Conservation (phyloP, 768 basidiomycete genomes). For the Russula griseocarnosa region DNA sequence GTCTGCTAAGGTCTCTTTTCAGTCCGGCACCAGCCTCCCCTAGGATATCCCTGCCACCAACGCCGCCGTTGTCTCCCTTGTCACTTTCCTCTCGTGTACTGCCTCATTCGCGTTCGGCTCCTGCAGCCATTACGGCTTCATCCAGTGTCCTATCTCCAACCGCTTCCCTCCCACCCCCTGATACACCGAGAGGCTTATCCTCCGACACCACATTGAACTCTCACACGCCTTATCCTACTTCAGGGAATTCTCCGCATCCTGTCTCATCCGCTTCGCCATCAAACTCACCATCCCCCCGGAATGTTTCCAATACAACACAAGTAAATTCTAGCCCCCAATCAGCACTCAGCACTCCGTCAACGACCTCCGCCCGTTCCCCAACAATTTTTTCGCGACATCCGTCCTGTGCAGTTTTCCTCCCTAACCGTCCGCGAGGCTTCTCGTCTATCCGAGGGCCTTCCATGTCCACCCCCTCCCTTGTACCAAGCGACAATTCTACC, state of each 20-base stretch:
- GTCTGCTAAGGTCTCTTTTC: slow-evolving; percentile 54
- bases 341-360: slow-evolving; percentile 22
- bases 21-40: slow-evolving; percentile 40
- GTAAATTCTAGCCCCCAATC: slow-evolving; percentile 20
- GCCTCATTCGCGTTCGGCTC: slow-evolving; percentile 42
- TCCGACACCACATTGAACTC: slow-evolving; percentile 32
- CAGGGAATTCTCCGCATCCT: slow-evolving; percentile 17
- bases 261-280: slow-evolving; percentile 15
- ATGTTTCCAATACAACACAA: slow-evolving; percentile 17
- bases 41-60: slow-evolving; percentile 32
- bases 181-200: slow-evolving; percentile 28
- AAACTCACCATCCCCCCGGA: slow-evolving; percentile 26
- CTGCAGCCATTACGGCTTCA: slow-evolving; percentile 38
- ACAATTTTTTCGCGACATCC: slow-evolving; percentile 25
- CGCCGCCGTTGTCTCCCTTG: slow-evolving; percentile 30
- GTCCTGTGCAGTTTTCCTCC: slow-evolving; percentile 21
- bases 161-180: slow-evolving; percentile 22
- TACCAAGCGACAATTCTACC: slow-evolving; percentile 36
- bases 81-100: slow-evolving; percentile 31
- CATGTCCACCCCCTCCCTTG: slow-evolving; percentile 37
- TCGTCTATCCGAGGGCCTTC: slow-evolving; percentile 46
- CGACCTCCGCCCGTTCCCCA: slow-evolving; percentile 13
- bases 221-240: slow-evolving; percentile 4
- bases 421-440: slow-evolving; percentile 29
- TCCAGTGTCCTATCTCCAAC: slow-evolving; percentile 31